Percentiles rank a stretch among this genome's conserved stretches.
Evolutionary conservation across 228 moss, liverwort and hornwort genomes (phyloP).

Genomic region (Sphagnum fallax): DNA sequence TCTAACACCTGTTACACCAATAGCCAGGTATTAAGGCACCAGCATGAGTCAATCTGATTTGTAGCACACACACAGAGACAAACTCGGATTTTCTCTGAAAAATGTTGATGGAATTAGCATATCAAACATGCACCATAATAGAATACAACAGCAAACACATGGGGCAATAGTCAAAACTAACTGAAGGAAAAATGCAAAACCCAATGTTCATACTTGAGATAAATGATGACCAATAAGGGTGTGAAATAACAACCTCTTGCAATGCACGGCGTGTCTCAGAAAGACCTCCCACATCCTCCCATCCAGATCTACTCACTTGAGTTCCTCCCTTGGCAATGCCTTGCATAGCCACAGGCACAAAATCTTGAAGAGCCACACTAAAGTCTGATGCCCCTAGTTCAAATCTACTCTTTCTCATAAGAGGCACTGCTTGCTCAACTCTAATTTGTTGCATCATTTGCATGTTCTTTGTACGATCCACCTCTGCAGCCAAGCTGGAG

Average conservation of each 20-base stretch:
- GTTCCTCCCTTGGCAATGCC: slow-evolving; percentile 61
- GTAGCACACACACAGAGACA: too few species aligned
- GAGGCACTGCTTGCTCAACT: slow-evolving; percentile 18
- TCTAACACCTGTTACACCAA: slow-evolving; percentile 59
- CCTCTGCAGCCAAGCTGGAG: slow-evolving; percentile 2
- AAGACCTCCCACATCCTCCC: slow-evolving; percentile 95
- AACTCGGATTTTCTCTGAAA: too few species aligned
- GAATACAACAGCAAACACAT: too few species aligned
- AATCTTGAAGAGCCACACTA: slow-evolving; percentile 61
- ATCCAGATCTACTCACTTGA: slow-evolving; percentile 58
- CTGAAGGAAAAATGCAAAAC: too few species aligned
- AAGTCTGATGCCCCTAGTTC: slow-evolving; percentile 76
- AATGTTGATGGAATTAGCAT: too few species aligned
- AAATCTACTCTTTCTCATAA: slow-evolving; percentile 34
- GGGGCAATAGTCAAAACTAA: too few species aligned
- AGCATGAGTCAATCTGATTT: too few species aligned
- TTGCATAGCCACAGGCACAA: slow-evolving; percentile 85
- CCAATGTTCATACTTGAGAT: too few species aligned
- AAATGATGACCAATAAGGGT: too few species aligned
- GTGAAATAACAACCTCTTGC: slow-evolving; percentile 53
- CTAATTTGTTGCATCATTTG: slow-evolving; percentile 16
- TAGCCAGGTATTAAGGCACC: background rate
- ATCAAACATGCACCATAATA: too few species aligned
- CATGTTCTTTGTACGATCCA: slow-evolving; percentile 13
- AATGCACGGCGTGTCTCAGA: slow-evolving; percentile 64